phyloP scores from a whole-genome alignment of 495 filamentous ascomycete species.

The Tuber magnatum region DNA sequence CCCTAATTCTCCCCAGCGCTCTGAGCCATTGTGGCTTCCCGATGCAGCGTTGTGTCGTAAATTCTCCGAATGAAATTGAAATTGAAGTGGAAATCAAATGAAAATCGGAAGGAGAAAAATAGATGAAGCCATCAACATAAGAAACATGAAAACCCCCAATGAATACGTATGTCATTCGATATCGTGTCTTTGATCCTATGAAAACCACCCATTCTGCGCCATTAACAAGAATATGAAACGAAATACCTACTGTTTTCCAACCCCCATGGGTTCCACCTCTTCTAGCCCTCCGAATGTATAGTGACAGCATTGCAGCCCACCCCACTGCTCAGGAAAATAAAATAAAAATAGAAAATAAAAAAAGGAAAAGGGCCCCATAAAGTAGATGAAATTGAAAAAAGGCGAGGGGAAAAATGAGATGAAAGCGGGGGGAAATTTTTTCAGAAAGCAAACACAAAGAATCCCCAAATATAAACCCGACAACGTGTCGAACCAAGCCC shows the following conservation, averaged over 20 bases:
- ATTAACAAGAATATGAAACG: slow-evolving; percentile 29
- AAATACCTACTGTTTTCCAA: slow-evolving; percentile 34
- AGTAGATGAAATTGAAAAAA: not conserved
- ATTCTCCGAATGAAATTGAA: slow-evolving; percentile 20
- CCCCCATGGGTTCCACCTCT: slow-evolving; percentile 13
- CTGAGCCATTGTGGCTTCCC: slow-evolving; percentile 18
- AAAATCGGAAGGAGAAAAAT: slow-evolving; percentile 20
- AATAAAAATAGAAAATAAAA: too few relatives aligned
- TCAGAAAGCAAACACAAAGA: not conserved
- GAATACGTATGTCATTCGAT: slow-evolving; percentile 29
- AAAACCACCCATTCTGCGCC: slow-evolving; percentile 38
- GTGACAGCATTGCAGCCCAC: slow-evolving; percentile 34
- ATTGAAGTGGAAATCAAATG: not conserved
- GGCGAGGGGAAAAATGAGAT: slow-evolving; percentile 14
- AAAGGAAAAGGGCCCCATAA: slow-evolving; percentile 21
- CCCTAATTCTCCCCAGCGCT: not conserved
- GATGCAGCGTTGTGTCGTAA: slow-evolving; percentile 29
- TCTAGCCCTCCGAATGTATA: slow-evolving; percentile 23
- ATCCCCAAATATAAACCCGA: not conserved
- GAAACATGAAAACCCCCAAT: slow-evolving; percentile 14
- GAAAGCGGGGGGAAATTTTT: slow-evolving; percentile 10
- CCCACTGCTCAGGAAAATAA: slow-evolving; percentile 21
- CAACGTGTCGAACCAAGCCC: slow-evolving; percentile 20
- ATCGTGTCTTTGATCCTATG: slow-evolving; percentile 38
- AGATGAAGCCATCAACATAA: slow-evolving; percentile 33